Conservation (phyloP, 2,329 filamentous ascomycete genomes). For the Venturiaceae sp. region DNA sequence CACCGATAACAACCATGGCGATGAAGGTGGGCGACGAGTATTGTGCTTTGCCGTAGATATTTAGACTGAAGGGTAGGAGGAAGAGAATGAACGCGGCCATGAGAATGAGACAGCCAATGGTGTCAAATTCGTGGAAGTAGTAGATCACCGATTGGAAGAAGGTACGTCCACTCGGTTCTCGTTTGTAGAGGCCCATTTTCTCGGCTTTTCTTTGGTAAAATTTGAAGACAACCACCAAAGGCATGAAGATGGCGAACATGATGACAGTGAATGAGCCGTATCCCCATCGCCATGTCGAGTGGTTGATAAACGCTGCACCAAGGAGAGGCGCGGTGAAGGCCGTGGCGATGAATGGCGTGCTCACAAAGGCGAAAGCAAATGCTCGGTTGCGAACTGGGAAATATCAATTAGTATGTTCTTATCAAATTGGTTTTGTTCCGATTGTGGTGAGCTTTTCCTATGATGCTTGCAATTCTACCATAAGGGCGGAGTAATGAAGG, state of each 20-base stretch:
- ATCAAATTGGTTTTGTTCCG: too few relatives aligned
- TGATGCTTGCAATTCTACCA: too few relatives aligned
- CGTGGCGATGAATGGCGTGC: slow-evolving; percentile 56
- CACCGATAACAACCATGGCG: slow-evolving; percentile 29
- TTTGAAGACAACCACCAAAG: slow-evolving; percentile 41
- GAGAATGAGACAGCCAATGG: slow-evolving; percentile 51
- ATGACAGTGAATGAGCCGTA: slow-evolving; percentile 60
- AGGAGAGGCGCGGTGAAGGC: slow-evolving; percentile 53
- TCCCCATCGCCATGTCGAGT: slow-evolving; percentile 56
- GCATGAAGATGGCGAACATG: slow-evolving; percentile 50
- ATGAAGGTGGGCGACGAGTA: slow-evolving; percentile 30
- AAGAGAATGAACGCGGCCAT: slow-evolving; percentile 52
- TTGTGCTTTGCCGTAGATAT: slow-evolving; percentile 8
- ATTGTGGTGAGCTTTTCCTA: too few relatives aligned
- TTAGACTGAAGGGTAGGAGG: slow-evolving; percentile 56
- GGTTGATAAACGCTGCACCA: slow-evolving; percentile 42
- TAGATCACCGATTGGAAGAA: slow-evolving; percentile 36
- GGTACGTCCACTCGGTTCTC: slow-evolving; percentile 33
- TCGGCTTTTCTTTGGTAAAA: slow-evolving; percentile 34
- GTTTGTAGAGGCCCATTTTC: slow-evolving; percentile 39
- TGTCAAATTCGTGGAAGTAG: slow-evolving; percentile 56
- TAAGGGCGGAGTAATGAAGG: too few relatives aligned
- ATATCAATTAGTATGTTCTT: too few relatives aligned
- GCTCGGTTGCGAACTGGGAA: slow-evolving; percentile 51
- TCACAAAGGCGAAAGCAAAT: slow-evolving; percentile 52